Base-by-base conservation (phyloP, 768 basidiomycete genomes). In the Rhodotorula taiwanensis region DNA sequence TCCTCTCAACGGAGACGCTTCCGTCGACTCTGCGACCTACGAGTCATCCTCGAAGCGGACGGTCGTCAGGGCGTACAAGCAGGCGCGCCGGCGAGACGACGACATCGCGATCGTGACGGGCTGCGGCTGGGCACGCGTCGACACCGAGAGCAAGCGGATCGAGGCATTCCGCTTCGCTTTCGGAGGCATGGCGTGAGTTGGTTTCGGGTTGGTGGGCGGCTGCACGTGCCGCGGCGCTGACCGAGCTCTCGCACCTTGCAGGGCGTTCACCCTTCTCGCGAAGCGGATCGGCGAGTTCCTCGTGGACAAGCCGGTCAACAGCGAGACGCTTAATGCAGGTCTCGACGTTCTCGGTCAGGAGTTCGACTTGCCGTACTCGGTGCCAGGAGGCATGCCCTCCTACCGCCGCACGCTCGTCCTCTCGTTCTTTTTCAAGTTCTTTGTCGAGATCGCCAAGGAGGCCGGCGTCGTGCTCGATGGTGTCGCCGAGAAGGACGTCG, bases 91-190 rank as follows among this genome's bases (percentile, higher is more conserved):
- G 20, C 65, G 56, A 50, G 72, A 73, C 63, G 72, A 73, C 54
- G 72, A 73, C 47, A 73, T 73, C 28, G 66, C 71, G 15, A 72
- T 72, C 55, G 72, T 73, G 8, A 72, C 71, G 4, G 53, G 52
- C 16, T 70, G 71, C 56, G 55, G 71, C 21, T 23, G 60, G 5
- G 55, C 62, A 1, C 33, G 56, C 36, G 43, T 70, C 16, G 55
- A 51, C 42, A 48, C 28, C 2, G 59, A 55, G 0, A 52, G 52
- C 31, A 18, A 52, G 31, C 14, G n/a, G 25, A 58, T 72, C 49
- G 36, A 48, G 27, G 56, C 62, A 23, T 53, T 58, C 11, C 47
- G 52, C 33, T 31, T 73, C 1, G 70, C 66, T 9, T 73, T 69
- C 58, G 72, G 72, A 9, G 72, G 72, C 2, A 73, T 73, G 72